These are phyloP conservation scores for Panaeolus papilionaceus DNA, from an alignment of 768 basidiomycete species.

Conservation along the genomic window DNA sequence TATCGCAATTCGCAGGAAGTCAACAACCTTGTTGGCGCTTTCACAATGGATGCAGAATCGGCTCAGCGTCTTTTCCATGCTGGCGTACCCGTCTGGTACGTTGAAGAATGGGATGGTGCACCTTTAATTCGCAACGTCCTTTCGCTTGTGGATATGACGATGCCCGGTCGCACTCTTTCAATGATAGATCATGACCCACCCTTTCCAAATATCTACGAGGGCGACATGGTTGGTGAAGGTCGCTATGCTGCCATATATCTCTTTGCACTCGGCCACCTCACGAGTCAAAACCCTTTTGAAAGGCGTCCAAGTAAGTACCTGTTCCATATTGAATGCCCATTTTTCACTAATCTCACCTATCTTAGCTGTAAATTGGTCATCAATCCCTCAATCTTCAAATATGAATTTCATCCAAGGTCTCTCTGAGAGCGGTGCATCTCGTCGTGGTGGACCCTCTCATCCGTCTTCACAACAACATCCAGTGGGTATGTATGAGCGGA, in stretches of 20 bases:
- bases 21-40: constrained; percentile 19
- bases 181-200: constrained; percentile 6
- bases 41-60: constrained; percentile 18
- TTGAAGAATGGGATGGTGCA: constrained; percentile 15
- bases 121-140: constrained; percentile 9
- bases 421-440: too few species aligned
- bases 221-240: not conserved
- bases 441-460: too few species aligned
- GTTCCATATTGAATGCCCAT: too few species aligned
- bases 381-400: too few species aligned
- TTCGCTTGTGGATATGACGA: not conserved
- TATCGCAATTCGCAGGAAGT: not conserved
- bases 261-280: not conserved
- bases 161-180: not conserved
- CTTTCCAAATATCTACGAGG: constrained; percentile 9
- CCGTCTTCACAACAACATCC: too few species aligned
- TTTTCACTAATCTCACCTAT: too few species aligned
- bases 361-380: too few species aligned
- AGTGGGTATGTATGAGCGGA: too few species aligned
- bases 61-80: constrained; percentile 21
- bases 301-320: too few species aligned
- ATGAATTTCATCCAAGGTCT: too few species aligned
- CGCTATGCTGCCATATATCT: not conserved
- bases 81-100: constrained; percentile 30
- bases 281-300: not conserved